Evolutionary conservation across 768 basidiomycete genomes (phyloP).

Genomic region (Lactarius trivialis): DNA sequence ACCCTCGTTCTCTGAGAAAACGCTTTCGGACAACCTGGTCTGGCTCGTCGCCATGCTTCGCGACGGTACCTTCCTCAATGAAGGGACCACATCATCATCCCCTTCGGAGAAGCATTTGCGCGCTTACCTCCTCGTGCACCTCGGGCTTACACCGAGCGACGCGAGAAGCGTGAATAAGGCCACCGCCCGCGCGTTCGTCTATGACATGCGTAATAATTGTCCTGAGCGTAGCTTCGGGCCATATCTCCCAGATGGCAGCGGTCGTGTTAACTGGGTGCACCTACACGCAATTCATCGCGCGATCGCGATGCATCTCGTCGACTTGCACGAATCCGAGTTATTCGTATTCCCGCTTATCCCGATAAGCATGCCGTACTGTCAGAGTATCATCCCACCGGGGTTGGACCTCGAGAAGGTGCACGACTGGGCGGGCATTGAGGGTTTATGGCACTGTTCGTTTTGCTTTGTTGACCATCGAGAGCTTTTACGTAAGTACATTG

Average conservation of each 20-base stretch:
- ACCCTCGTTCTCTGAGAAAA: conserved; percentile 24
- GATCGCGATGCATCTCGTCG: conserved; percentile 47
- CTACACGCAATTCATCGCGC: conserved; percentile 49
- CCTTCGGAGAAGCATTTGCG: conserved; percentile 41
- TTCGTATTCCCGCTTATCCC: conserved; percentile 33
- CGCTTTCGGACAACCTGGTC: conserved; percentile 43
- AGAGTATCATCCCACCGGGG: conserved; percentile 39
- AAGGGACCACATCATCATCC: conserved; percentile 23
- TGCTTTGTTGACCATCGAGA: conserved; percentile 65
- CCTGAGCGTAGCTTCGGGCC: conserved; percentile 51
- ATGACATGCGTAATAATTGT: conserved; percentile 53
- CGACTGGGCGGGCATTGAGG: conserved; percentile 58
- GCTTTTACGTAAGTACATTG: conserved; percentile 46
- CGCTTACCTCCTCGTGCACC: conserved; percentile 48
- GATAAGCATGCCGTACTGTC: conserved; percentile 49
- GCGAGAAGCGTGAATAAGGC: conserved; percentile 29
- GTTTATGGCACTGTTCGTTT: conserved; percentile 57
- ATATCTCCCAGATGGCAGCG: conserved; percentile 39
- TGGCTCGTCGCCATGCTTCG: conserved; percentile 45
- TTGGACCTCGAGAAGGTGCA: conserved; percentile 33
- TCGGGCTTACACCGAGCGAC: conserved; percentile 48
- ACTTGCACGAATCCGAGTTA: conserved; percentile 31
- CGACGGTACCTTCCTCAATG: conserved; percentile 39
- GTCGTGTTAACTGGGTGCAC: conserved; percentile 53
- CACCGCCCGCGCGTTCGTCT: conserved; percentile 49